Conservation (phyloP, 257 asterid species). For the Parsonsia alboflavescens region DNA sequence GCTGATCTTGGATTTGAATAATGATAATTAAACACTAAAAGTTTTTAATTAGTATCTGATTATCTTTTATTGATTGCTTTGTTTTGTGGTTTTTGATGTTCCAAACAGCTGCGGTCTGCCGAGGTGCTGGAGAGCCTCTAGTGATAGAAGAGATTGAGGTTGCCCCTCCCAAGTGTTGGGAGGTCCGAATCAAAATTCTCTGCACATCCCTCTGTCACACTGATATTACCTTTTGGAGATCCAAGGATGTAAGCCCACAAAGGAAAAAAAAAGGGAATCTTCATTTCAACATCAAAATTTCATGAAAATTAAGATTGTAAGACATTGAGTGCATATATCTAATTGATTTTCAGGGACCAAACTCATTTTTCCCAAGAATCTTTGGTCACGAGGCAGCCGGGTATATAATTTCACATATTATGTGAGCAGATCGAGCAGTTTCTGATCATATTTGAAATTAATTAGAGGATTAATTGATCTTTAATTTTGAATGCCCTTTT, state of each 20-base stretch:
- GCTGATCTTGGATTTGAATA: background rate
- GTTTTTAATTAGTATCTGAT: too few relatives aligned
- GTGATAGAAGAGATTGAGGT: slow-evolving; percentile 43
- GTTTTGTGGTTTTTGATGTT: background rate
- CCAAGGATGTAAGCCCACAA: slow-evolving; percentile 19
- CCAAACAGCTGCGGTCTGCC: slow-evolving; percentile 40
- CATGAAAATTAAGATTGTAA: too few relatives aligned
- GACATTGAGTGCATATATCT: background rate
- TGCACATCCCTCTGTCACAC: slow-evolving; percentile 41
- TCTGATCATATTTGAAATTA: too few relatives aligned
- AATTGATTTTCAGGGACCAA: background rate
- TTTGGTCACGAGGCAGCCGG: slow-evolving; percentile 2
- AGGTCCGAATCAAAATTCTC: slow-evolving; percentile 45
- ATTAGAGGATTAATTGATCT: too few relatives aligned
- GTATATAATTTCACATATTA: background rate
- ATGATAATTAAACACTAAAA: too few relatives aligned
- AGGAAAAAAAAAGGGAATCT: too few relatives aligned
- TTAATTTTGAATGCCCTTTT: too few relatives aligned
- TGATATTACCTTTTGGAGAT: slow-evolving; percentile 39
- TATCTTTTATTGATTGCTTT: background rate
- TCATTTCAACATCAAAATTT: too few relatives aligned
- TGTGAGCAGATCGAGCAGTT: too few relatives aligned
- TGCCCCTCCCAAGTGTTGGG: slow-evolving; percentile 40
- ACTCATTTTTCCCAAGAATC: background rate
- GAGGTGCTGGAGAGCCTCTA: slow-evolving; percentile 38